Evolutionary conservation across 169 alveolate species (phyloP).

Genomic region (Plasmodium coatneyi): DNA sequence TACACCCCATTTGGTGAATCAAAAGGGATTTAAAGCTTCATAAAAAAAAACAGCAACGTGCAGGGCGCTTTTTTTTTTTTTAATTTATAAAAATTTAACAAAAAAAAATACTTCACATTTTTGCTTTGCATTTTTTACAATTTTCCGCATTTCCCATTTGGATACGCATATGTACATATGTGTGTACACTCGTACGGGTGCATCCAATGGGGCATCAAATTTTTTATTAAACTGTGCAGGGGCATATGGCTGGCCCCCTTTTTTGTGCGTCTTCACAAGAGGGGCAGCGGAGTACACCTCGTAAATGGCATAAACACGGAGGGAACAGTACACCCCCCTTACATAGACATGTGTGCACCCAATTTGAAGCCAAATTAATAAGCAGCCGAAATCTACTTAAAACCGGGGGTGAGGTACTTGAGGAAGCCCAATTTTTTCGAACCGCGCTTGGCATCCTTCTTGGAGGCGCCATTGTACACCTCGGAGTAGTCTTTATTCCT

Average conservation of each 20-base stretch:
- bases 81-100: constrained; percentile 2
- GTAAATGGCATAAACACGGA: not conserved
- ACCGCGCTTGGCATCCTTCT: constrained; percentile 15
- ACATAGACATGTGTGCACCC: not conserved
- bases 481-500: constrained; percentile 46
- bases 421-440: constrained; percentile 54
- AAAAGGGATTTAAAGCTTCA: not conserved
- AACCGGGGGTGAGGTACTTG: constrained; percentile 37
- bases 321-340: not conserved
- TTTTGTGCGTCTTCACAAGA: not conserved
- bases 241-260: not conserved
- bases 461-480: not conserved
- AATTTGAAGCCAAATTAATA: not conserved
- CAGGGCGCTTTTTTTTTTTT: not conserved
- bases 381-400: not conserved
- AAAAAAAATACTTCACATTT: not conserved
- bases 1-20: not conserved
- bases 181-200: not conserved
- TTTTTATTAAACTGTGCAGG: not conserved
- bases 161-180: not conserved
- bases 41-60: not conserved
- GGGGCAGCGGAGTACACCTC: not conserved
- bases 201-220: not conserved
- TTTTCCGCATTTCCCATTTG: not conserved
- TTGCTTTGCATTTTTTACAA: not conserved